Percentiles rank a stretch among this genome's conserved stretches.
phyloP scores from a whole-genome alignment of 345 rosid species.

The Sonneratia alba region DNA sequence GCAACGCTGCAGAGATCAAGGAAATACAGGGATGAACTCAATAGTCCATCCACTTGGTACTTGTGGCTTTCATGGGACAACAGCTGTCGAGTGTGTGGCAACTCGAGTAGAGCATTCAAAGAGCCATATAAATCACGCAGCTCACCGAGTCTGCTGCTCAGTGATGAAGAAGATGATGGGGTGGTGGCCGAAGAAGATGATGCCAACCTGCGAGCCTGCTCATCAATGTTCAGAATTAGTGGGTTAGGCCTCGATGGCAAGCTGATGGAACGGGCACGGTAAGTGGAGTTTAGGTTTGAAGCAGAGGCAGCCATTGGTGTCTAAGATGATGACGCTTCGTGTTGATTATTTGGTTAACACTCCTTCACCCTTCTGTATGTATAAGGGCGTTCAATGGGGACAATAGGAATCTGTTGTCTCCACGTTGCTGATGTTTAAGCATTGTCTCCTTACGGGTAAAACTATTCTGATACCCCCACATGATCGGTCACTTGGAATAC shows the following conservation, averaged over 20 bases:
- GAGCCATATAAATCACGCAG: conserved; percentile 25
- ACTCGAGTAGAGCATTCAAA: conserved; percentile 18
- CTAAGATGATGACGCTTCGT: neutral
- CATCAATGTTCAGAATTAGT: conserved; percentile 16
- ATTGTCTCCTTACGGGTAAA: neutral
- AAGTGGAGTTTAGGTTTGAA: neutral
- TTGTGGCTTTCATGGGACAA: conserved; percentile 20
- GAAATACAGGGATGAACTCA: conserved; percentile 31
- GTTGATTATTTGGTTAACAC: neutral
- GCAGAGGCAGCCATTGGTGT: conserved; percentile 6
- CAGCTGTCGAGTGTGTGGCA: conserved; percentile 17
- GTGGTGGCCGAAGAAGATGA: conserved; percentile 8
- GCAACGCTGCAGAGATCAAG: conserved; percentile 24
- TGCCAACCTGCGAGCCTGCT: conserved; percentile 21
- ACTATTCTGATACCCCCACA: no score
- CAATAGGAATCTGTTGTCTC: conserved; percentile 5
- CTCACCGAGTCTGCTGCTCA: conserved; percentile 14
- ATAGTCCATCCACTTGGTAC: conserved; percentile 17
- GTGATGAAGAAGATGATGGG: conserved; percentile 9
- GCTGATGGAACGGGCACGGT: conserved; percentile 31
- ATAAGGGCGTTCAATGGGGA: neutral
- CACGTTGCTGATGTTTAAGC: neutral
- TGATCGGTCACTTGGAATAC: no score
- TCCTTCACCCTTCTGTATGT: neutral
- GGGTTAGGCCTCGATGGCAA: conserved; percentile 36